These are phyloP conservation scores for Sporothrix phasma DNA, from an alignment of 2,329 filamentous ascomycete genomes.

Conservation along the genomic window DNA sequence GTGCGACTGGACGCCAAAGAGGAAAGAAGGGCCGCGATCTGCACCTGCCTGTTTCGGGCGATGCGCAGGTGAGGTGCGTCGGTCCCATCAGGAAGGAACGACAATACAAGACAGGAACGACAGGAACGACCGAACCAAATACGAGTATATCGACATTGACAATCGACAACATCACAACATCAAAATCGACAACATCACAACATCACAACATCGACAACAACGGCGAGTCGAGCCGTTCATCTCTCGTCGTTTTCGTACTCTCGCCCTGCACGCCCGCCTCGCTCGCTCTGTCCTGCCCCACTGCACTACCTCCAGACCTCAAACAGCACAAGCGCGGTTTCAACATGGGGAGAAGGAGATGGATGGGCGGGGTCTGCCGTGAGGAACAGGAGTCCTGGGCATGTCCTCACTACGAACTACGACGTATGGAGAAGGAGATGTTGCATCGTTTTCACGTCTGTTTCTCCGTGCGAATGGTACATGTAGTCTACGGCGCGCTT, in stretches of 20 bases:
- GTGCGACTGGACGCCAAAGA: no score
- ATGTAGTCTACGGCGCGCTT: no score
- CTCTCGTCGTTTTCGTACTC: neutral
- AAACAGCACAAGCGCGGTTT: constrained; percentile 7
- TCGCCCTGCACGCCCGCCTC: neutral
- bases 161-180: no score
- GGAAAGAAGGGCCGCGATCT: neutral
- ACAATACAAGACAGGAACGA: neutral
- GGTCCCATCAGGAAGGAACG: neutral
- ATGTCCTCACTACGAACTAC: no score
- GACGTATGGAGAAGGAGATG: no score
- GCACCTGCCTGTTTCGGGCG: neutral
- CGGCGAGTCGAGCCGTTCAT: neutral
- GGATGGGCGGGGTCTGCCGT: neutral
- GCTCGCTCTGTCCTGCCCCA: neutral
- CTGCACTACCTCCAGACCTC: neutral
- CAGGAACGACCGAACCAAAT: constrained; percentile 2
- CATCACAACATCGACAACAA: no score
- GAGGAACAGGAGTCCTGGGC: neutral
- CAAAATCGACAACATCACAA: no score
- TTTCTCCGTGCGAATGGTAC: no score
- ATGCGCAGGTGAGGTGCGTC: neutral
- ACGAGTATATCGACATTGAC: no score
- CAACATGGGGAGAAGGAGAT: constrained; percentile 6
- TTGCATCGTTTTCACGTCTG: no score